Percentiles rank a stretch among this genome's conserved stretches.
phyloP scores from a whole-genome alignment of 2,329 filamentous ascomycete species.

The Cadophora gregata region DNA sequence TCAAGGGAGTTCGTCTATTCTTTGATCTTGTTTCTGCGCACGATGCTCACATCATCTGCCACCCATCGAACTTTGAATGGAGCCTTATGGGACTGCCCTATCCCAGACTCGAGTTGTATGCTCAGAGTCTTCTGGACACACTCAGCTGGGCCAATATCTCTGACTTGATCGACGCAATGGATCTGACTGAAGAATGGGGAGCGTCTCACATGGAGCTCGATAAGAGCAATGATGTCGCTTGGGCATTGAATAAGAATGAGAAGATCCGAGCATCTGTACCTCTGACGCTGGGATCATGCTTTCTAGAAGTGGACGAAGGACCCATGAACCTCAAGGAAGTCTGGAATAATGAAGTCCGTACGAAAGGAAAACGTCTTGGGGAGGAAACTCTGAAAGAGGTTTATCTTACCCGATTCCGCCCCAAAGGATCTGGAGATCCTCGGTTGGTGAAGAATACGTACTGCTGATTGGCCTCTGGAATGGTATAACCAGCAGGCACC shows the following conservation, averaged over 20 bases:
- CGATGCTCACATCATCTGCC: conserved; percentile 32
- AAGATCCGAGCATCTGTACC: conserved; percentile 2
- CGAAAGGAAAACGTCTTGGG: not conserved
- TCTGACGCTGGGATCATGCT: not conserved
- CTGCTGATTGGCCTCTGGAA: no score
- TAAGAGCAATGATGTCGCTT: not conserved
- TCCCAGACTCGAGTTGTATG: conserved; percentile 31
- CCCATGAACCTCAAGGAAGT: not conserved
- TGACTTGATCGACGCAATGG: conserved; percentile 38
- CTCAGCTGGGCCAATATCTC: conserved; percentile 25
- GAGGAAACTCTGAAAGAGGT: not conserved
- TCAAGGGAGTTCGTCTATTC: conserved; percentile 13
- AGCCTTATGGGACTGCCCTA: conserved; percentile 34
- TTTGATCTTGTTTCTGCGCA: conserved; percentile 12
- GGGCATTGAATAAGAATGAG: conserved; percentile 9
- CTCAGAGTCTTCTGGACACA: conserved; percentile 38
- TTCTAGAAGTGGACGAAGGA: not conserved
- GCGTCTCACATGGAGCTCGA: conserved; percentile 22
- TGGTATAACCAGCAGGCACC: no score
- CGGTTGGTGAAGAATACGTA: no score
- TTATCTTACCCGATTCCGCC: no score
- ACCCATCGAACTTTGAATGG: conserved; percentile 31
- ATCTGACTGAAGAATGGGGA: conserved; percentile 37
- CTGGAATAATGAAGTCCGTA: not conserved
- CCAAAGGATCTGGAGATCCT: no score